Base-by-base conservation (phyloP, 805 yeast species). In the Ogataea naganishii region DNA sequence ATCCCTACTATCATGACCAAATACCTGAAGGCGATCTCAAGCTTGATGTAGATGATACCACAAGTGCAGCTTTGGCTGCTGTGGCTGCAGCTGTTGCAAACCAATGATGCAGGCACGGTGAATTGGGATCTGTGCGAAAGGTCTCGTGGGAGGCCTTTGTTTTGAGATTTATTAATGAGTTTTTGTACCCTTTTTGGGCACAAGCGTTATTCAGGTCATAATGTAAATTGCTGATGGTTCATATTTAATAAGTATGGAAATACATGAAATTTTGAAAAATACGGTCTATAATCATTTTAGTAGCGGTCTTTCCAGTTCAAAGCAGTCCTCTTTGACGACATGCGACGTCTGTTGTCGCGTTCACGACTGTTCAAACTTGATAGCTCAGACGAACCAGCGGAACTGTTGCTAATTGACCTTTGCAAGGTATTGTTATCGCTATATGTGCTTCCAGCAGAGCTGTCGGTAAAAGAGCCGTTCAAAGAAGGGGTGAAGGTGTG, bases 41-140 rank as follows among this genome's bases (percentile, higher is more conserved):
- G n/a, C 18, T 14, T 6, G 20, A 16, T 14, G 23, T 13, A 10
- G 13, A 11, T 25, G 32, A 17, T 32, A 13, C 10, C 17, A 12
- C 51, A 32, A 7, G 49, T 38, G 18, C 46, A 30, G 56, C 51
- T 14, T 34, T 52, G 24, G 57, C 55, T 1, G 57, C 54, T 1
- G 56, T 53, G 14, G 57, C 57, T 4, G 52, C 51, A 2, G 58
- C 51, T 2, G 56, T 56, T 2, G 55, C 52, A 3, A n/a, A n/a
- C n/a, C n/a, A n/a, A n/a, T n/a, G n/a, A n/a, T n/a, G n/a, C n/a
- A n/a, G n/a, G n/a, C n/a, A n/a, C n/a, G n/a, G n/a, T n/a, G n/a
- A n/a, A n/a, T n/a, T n/a, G n/a, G n/a, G n/a, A n/a, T n/a, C n/a
- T n/a, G n/a, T n/a, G n/a, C n/a, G n/a, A n/a, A n/a, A n/a, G n/a